Conservation (phyloP, 2,329 filamentous ascomycete genomes). For the Phaeosphaeriaceae sp. region DNA sequence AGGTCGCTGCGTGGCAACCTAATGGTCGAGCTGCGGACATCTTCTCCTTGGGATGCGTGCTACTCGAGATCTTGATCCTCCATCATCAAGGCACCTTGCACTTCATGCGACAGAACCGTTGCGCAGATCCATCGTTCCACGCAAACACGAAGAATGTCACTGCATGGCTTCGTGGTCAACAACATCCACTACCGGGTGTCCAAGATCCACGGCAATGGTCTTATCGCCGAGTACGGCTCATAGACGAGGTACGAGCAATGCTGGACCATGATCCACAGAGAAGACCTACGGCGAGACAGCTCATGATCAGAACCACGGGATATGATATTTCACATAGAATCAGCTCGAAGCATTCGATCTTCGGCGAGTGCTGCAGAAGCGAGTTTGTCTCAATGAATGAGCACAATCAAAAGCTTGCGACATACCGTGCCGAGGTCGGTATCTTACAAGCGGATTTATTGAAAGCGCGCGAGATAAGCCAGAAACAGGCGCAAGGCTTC, state of each 20-base stretch:
- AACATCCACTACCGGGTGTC: too few relatives aligned
- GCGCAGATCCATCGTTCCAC: constrained; percentile 73
- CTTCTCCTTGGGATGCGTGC: constrained; percentile 75
- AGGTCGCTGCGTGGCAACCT: constrained; percentile 14
- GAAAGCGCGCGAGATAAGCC: too few relatives aligned
- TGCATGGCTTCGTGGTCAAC: constrained; percentile 71
- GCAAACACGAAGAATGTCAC: constrained; percentile 72
- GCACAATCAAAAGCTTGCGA: neutral
- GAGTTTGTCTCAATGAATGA: neutral
- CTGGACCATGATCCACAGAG: constrained; percentile 7
- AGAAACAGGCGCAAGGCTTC: too few relatives aligned
- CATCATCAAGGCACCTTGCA: constrained; percentile 60
- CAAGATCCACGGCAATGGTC: neutral
- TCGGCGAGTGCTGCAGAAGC: constrained; percentile 12
- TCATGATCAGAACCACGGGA: constrained; percentile 3
- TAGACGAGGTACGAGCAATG: constrained; percentile 10
- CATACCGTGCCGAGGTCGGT: neutral
- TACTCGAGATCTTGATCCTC: constrained; percentile 73
- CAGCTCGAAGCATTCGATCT: constrained; percentile 5
- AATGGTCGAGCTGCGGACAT: constrained; percentile 62
- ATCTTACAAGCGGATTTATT: neutral
- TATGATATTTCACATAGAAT: neutral
- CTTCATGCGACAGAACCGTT: constrained; percentile 62
- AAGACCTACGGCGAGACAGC: constrained; percentile 11
- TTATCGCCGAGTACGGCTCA: neutral